Percentiles rank a stretch among this genome's conserved stretches.
These are phyloP conservation scores for Carnegiea gigantea DNA, from an alignment of 179 eudicot genomes.

Conservation along the genomic window DNA sequence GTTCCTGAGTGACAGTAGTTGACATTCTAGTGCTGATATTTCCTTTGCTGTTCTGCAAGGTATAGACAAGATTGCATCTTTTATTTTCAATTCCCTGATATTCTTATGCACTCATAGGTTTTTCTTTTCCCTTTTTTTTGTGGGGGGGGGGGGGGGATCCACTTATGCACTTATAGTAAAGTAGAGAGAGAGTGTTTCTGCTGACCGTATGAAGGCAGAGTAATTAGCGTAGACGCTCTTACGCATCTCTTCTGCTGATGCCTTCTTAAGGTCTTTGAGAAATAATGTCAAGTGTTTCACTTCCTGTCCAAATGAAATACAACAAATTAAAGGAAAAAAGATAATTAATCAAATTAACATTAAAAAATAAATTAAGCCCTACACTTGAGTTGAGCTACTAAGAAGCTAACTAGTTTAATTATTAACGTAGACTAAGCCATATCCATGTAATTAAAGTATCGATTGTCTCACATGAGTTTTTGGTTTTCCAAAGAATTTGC, in stretches of 20 bases:
- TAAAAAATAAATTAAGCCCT: neutral
- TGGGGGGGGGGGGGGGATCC: too few species aligned
- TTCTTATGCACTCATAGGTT: neutral
- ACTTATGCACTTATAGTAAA: neutral
- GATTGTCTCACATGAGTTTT: too few species aligned
- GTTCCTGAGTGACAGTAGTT: slow-evolving; percentile 70
- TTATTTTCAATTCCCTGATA: too few species aligned
- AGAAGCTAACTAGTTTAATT: too few species aligned
- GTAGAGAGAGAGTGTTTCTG: neutral
- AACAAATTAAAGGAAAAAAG: neutral
- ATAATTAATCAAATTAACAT: neutral
- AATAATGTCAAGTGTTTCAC: slow-evolving; percentile 55
- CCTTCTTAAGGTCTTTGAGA: slow-evolving; percentile 79
- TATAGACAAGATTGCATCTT: too few species aligned
- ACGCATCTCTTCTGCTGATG: slow-evolving; percentile 98
- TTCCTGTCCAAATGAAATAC: slow-evolving; percentile 45
- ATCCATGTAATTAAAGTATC: too few species aligned
- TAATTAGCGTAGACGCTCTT: slow-evolving; percentile 96
- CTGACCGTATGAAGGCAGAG: slow-evolving; percentile 82
- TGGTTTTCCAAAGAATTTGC: too few species aligned
- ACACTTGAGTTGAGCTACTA: neutral
- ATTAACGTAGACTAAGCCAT: too few species aligned
- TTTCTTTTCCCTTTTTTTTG: too few species aligned
- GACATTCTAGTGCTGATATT: slow-evolving; percentile 82
- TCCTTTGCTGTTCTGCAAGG: slow-evolving; percentile 77